Base-by-base conservation (phyloP, 23 red algal species). In the Agarophyton chilense region DNA sequence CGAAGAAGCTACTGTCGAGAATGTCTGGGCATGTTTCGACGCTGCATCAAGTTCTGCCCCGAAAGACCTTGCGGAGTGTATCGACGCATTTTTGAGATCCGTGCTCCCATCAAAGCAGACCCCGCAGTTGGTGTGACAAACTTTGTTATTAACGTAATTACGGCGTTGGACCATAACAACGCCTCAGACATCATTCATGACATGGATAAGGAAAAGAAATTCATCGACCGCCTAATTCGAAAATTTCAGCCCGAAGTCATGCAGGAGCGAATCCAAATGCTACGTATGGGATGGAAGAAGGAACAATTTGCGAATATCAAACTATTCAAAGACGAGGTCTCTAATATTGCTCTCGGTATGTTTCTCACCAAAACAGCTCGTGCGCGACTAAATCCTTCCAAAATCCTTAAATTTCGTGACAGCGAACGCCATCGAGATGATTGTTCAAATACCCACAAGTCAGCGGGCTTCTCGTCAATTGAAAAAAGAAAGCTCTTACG, bases 121-220 rank as follows among this genome's bases (percentile, higher is more conserved):
- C 77, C 53, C 11, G 45, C 77, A 0, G 77, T 11, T 17, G 77
- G 0, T 24, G 44, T 57, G 10, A 10, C 44, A 22, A 81, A 38
- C n/a, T 81, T 81, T 42, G 22, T 52, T 7, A 74, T 74, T 9
- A 22, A 22, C 16, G 43, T 74, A 10, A 74, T 49, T 29, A 49
- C 38, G 6, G 22, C 68, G 18, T 34, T 74, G 8, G 68, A 74
- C 38, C 38, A 74, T 6, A 74, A 74, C n/a, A 74, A 74, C n/a
- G 68, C 43, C 32, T 74, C 19, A 7, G 68, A 74, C 38, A 10
- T 74, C n/a, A 7, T 74, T 22, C 38, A 42, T 6, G 68, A 74
- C n/a, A 22, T 38, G 6, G 38, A 42, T 24, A 74, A 12, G 43
- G 38, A 7, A 38, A 74, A 74, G 68, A 74, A 42, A 14, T 36